phyloP scores from a whole-genome alignment of 2,329 filamentous ascomycete species.

The Aspergillus sergii region DNA sequence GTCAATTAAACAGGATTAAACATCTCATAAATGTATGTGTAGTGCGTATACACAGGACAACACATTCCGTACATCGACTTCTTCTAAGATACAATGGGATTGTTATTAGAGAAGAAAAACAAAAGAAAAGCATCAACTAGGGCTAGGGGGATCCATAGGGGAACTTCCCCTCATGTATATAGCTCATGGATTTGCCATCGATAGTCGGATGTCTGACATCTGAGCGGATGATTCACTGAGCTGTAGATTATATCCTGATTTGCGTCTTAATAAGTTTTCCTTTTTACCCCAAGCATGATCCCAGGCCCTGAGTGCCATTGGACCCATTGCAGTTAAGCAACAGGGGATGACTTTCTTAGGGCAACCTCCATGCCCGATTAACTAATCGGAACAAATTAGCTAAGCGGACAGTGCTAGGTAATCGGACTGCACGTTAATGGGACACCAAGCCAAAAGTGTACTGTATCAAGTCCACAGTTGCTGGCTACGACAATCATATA shows the following conservation, averaged over 20 bases:
- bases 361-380: not conserved
- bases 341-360: not conserved
- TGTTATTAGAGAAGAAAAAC: not conserved
- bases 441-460: too few relatives aligned
- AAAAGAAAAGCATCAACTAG: not conserved
- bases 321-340: not conserved
- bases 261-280: not conserved
- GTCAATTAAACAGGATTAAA: not conserved
- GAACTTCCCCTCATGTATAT: not conserved
- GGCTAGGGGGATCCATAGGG: not conserved
- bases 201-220: not conserved
- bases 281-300: not conserved
- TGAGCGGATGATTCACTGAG: not conserved
- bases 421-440: not conserved
- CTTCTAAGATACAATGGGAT: not conserved
- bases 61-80: not conserved
- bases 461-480: too few relatives aligned
- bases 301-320: not conserved
- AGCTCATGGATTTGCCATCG: not conserved
- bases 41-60: not conserved
- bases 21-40: not conserved
- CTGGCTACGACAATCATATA: too few relatives aligned
- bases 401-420: not conserved
- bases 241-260: not conserved
- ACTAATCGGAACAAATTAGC: not conserved